A percentile compares a stretch with the other conserved stretches of the same genome.
phyloP scores from a whole-genome alignment of 257 asterid species.

The Perilla frutescens region DNA sequence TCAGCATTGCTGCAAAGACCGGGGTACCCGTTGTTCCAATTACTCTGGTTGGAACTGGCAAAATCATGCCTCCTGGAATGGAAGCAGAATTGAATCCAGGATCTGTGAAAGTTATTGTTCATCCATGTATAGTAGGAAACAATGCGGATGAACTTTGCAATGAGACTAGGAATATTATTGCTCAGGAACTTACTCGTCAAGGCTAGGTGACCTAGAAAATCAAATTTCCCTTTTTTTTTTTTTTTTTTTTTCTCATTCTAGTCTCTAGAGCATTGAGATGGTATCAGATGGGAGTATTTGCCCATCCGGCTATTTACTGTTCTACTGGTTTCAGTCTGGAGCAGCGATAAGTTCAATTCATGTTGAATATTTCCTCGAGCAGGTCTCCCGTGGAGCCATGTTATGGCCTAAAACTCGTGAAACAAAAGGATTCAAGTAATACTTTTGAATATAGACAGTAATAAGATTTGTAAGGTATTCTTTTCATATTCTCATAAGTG shows the following conservation, averaged over 20 bases:
- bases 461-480: not conserved
- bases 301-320: not conserved
- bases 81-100: slow-evolving; percentile 77
- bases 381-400: not conserved
- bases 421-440: not conserved
- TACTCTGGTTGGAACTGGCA: slow-evolving; percentile 82
- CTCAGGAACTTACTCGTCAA: slow-evolving; percentile 58
- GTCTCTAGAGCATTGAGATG: slow-evolving; percentile 7
- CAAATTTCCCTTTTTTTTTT: not conserved
- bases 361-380: not conserved
- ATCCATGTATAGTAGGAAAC: slow-evolving; percentile 64
- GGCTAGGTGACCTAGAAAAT: slow-evolving; percentile 39
- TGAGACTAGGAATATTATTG: slow-evolving; percentile 71
- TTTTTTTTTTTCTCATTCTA: slow-evolving; percentile 4
- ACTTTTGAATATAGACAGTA: not conserved
- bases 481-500: not conserved
- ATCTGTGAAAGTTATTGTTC: slow-evolving; percentile 73
- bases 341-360: slow-evolving; percentile 25
- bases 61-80: slow-evolving; percentile 90
- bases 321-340: not conserved
- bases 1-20: slow-evolving; percentile 83
- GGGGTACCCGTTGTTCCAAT: slow-evolving; percentile 91
- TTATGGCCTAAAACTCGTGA: not conserved
- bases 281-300: slow-evolving; percentile 32
- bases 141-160: slow-evolving; percentile 64